phyloP scores from a whole-genome alignment of 2,329 filamentous ascomycete species.

The Exophiala oligosperma region DNA sequence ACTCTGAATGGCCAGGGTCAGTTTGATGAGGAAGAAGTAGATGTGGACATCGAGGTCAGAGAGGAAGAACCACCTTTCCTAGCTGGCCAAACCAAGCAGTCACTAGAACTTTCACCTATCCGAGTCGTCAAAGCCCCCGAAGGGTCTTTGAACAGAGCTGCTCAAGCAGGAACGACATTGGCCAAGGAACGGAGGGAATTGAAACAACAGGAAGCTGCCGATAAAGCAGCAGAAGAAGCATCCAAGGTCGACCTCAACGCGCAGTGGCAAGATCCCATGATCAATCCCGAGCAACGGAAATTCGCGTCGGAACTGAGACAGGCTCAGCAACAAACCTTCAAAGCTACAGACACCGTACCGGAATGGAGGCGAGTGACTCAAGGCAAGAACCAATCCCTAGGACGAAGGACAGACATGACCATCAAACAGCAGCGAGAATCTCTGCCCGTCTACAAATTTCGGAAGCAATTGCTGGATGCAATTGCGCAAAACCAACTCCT shows the following conservation, averaged over 20 bases:
- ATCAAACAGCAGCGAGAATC: constrained; percentile 94
- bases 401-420: constrained; percentile 83
- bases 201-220: constrained; percentile 83
- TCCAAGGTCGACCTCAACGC: constrained; percentile 78
- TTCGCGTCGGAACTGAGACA: constrained; percentile 86
- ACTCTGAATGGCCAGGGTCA: constrained; percentile 84
- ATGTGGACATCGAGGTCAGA: constrained; percentile 93
- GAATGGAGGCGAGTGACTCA: constrained; percentile 90
- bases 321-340: constrained; percentile 57
- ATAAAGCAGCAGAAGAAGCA: constrained; percentile 70
- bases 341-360: constrained; percentile 68
- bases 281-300: constrained; percentile 75
- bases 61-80: constrained; percentile 97
- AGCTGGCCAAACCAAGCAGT: constrained; percentile 94
- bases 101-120: constrained; percentile 90
- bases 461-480: constrained; percentile 82
- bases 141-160: constrained; percentile 94
- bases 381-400: constrained; percentile 75
- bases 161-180: constrained; percentile 86
- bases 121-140: constrained; percentile 96
- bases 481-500: constrained; percentile 84
- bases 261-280: constrained; percentile 98
- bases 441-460: constrained; percentile 85
- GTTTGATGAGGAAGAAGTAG: constrained; percentile 73
- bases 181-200: constrained; percentile 89